Evolutionary conservation across 345 rosid genomes (phyloP).

Genomic region (Lepidium africanum): DNA sequence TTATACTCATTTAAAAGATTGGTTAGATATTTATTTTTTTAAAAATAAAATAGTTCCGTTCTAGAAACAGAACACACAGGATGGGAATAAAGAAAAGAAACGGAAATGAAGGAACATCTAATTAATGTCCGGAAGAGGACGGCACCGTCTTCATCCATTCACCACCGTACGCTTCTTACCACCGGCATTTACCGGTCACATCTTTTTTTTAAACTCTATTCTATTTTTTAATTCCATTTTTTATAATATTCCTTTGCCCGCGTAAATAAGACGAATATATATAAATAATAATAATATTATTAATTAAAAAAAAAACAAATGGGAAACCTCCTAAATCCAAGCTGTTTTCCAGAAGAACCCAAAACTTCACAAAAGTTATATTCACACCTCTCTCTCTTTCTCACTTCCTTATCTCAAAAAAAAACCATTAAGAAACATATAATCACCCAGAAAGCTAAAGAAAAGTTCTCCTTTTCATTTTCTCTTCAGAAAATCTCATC

Average conservation of each 20-base stretch:
- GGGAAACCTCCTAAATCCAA: slow-evolving; percentile 50
- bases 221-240: not conserved
- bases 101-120: slow-evolving; percentile 13
- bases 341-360: slow-evolving; percentile 61
- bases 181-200: slow-evolving; percentile 71
- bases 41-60: not conserved
- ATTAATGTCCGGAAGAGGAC: slow-evolving; percentile 41
- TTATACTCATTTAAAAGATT: too few species aligned
- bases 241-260: slow-evolving; percentile 16
- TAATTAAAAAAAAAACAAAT: slow-evolving; percentile 9
- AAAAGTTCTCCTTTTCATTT: slow-evolving; percentile 19
- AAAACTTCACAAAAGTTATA: slow-evolving; percentile 24
- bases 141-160: slow-evolving; percentile 35
- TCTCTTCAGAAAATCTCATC: slow-evolving; percentile 10
- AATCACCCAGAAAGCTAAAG: slow-evolving; percentile 19
- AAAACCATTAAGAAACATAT: slow-evolving; percentile 18
- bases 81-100: not conserved
- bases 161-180: slow-evolving; percentile 21
- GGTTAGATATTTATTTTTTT: too few species aligned
- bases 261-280: slow-evolving; percentile 10
- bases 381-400: slow-evolving; percentile 44
- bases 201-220: not conserved
- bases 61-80: slow-evolving; percentile 18
- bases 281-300: not conserved
- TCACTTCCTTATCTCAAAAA: slow-evolving; percentile 19